These are phyloP conservation scores for Murraya paniculata DNA, from an alignment of 345 rosid genomes.

Conservation along the genomic window DNA sequence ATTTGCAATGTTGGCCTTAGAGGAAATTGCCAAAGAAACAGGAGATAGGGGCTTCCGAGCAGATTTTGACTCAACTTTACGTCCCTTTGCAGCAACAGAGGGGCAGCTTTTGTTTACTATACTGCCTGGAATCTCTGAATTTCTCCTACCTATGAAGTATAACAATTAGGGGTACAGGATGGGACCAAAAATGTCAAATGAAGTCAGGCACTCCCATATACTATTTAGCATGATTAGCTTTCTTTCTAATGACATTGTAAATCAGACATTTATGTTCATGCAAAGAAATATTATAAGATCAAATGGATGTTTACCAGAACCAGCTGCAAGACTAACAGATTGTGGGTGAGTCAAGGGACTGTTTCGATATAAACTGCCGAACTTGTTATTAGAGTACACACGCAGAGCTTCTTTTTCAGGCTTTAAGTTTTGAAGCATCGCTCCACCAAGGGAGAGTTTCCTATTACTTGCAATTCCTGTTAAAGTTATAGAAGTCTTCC, in stretches of 20 bases:
- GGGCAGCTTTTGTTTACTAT: slow-evolving; percentile 29
- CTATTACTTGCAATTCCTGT: slow-evolving; percentile 33
- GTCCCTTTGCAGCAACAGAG: slow-evolving; percentile 26
- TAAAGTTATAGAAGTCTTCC: slow-evolving; percentile 44
- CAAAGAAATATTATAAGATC: too few species aligned
- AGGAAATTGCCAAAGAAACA: slow-evolving; percentile 33
- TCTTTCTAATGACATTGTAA: too few species aligned
- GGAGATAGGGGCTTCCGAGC: slow-evolving; percentile 64
- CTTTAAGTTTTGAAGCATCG: slow-evolving; percentile 49
- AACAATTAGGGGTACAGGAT: background rate
- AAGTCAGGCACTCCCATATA: background rate
- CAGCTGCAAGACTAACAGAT: slow-evolving; percentile 21
- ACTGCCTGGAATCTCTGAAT: slow-evolving; percentile 51
- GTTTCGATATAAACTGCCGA: slow-evolving; percentile 27
- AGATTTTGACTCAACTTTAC: slow-evolving; percentile 25
- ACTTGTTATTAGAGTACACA: slow-evolving; percentile 26
- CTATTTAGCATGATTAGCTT: too few species aligned
- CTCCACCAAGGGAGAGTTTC: slow-evolving; percentile 65
- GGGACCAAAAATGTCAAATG: background rate
- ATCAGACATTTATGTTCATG: too few species aligned
- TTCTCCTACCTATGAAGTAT: slow-evolving; percentile 42
- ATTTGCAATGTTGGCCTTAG: slow-evolving; percentile 42
- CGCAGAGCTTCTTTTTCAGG: slow-evolving; percentile 32
- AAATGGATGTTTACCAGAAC: slow-evolving; percentile 25
- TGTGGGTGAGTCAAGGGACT: slow-evolving; percentile 18